phyloP scores from a whole-genome alignment of 495 filamentous ascomycete species.

The Neurospora sp. region DNA sequence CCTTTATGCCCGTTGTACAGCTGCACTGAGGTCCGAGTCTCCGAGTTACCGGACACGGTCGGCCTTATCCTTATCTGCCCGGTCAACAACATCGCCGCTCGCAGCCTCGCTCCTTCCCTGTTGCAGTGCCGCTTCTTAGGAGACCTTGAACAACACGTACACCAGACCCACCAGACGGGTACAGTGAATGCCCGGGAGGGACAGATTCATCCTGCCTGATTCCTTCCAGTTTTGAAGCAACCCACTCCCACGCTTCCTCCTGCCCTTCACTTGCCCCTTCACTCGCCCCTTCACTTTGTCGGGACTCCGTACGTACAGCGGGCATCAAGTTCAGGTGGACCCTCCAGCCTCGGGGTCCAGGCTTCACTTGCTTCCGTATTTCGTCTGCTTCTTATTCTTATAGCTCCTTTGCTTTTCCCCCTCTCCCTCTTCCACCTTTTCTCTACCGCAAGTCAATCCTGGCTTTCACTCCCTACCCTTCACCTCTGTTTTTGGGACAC shows the following conservation, averaged over 20 bases:
- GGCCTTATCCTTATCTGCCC: neutral
- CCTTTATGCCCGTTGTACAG: neutral
- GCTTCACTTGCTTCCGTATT: neutral
- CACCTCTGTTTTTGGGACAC: neutral
- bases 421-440: neutral
- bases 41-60: neutral
- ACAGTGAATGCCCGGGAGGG: neutral
- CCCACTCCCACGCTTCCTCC: neutral
- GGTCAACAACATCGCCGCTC: neutral
- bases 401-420: neutral
- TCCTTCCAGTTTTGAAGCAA: neutral
- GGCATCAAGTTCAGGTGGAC: neutral
- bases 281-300: neutral
- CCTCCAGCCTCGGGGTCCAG: neutral
- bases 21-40: neutral
- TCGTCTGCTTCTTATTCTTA: neutral
- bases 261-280: neutral
- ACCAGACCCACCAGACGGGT: neutral
- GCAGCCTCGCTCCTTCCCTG: neutral
- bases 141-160: neutral
- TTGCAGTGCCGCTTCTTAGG: neutral
- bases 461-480: neutral
- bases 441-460: neutral
- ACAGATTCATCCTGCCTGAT: no score
- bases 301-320: neutral